Percentiles rank a stretch among this genome's conserved stretches.
phyloP scores from a whole-genome alignment of 1,284 basidiomycete genomes.

The Ustilago sp. region DNA sequence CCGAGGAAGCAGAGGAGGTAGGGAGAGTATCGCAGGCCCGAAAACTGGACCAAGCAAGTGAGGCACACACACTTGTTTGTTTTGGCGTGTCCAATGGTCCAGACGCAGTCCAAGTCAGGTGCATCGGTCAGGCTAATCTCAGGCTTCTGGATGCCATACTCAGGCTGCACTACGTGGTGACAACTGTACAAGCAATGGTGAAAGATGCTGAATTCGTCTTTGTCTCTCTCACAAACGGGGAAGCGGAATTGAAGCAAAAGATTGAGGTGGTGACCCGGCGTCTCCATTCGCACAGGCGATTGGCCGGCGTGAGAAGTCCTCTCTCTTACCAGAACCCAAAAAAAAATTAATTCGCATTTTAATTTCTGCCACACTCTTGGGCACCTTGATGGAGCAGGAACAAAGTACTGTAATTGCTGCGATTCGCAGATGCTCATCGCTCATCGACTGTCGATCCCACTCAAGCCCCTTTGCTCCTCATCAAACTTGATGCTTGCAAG shows the following conservation, averaged over 20 bases:
- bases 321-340: constrained; percentile 7
- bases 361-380: background rate
- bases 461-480: background rate
- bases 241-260: constrained; percentile 1
- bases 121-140: constrained; percentile 7
- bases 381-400: constrained; percentile 1
- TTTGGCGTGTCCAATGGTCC: background rate
- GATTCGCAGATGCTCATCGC: background rate
- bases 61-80: background rate
- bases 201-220: constrained; percentile 8
- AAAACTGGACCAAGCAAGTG: background rate
- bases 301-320: constrained; percentile 16
- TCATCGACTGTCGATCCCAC: background rate
- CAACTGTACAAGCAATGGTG: background rate
- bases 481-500: background rate
- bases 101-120: constrained; percentile 18
- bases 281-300: constrained; percentile 1
- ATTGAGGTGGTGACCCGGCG: constrained; percentile 4
- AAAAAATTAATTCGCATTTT: background rate
- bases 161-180: background rate
- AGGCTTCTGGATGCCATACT: constrained; percentile 11
- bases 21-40: background rate
- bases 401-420: background rate
- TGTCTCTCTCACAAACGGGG: background rate
- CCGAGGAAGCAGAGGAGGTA: too few relatives aligned